Conservation (phyloP, 345 rosid species). For the Brassica juncea region DNA sequence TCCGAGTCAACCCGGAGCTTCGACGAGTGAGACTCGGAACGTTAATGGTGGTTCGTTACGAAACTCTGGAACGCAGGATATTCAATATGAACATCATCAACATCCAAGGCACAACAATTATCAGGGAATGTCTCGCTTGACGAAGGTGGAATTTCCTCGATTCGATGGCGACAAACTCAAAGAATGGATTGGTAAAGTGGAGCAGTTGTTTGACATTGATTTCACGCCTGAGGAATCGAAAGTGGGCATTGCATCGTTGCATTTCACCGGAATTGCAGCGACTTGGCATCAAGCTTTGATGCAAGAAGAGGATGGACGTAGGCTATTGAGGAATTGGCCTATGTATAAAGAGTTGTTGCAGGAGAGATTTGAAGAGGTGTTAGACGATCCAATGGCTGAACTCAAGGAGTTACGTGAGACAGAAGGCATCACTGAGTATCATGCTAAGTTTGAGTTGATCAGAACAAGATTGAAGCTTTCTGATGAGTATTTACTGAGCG, state of each 20-base stretch:
- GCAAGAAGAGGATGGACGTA: neutral
- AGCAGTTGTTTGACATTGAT: neutral
- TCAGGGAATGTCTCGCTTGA: neutral
- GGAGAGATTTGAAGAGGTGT: neutral
- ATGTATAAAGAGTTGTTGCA: neutral
- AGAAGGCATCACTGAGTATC: neutral
- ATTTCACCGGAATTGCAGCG: neutral
- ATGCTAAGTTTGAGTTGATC: neutral
- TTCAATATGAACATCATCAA: neutral
- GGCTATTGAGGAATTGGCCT: neutral
- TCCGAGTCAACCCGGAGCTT: neutral
- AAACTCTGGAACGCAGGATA: neutral
- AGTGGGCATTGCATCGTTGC: neutral
- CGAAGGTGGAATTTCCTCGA: neutral
- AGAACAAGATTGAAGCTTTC: neutral
- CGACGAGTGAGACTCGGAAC: neutral
- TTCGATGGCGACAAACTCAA: neutral
- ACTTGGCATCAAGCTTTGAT: neutral
- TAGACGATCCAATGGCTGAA: neutral
- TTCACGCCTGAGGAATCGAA: neutral
- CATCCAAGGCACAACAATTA: neutral
- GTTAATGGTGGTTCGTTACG: neutral
- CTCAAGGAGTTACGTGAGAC: neutral
- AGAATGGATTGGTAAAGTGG: neutral
- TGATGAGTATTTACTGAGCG: neutral